phyloP scores from a whole-genome alignment of 352 stramenopile species.

The Pythium guiyangense region DNA sequence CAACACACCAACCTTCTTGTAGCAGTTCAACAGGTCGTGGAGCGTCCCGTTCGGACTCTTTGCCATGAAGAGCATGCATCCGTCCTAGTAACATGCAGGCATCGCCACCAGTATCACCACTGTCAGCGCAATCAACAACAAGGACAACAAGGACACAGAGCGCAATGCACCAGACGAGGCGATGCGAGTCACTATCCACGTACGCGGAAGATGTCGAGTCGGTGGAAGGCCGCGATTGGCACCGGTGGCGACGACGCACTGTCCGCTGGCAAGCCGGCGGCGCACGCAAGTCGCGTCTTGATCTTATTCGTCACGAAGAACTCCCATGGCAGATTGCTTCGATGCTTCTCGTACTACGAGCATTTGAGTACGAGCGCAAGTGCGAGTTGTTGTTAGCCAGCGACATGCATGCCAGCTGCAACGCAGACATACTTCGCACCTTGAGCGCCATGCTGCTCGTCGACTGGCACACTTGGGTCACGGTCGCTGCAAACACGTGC shows the following conservation, averaged over 20 bases:
- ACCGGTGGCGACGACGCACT: slow-evolving; percentile 8
- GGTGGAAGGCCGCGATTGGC: slow-evolving; percentile 35
- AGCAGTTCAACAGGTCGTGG: slow-evolving; percentile 73
- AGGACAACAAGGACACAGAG: not conserved
- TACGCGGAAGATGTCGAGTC: slow-evolving; percentile 63
- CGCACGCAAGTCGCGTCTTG: slow-evolving; percentile 24
- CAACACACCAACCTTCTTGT: slow-evolving; percentile 51
- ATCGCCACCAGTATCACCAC: not conserved
- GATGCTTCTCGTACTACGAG: slow-evolving; percentile 61
- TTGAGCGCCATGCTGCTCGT: slow-evolving; percentile 54
- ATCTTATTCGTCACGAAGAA: slow-evolving; percentile 67
- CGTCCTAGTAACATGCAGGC: slow-evolving; percentile 40
- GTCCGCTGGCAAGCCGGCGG: slow-evolving; percentile 15
- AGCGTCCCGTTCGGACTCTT: slow-evolving; percentile 65
- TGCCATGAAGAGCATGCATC: slow-evolving; percentile 68
- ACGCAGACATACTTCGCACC: slow-evolving; percentile 20
- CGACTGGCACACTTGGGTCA: slow-evolving; percentile 19
- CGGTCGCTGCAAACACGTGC: slow-evolving; percentile 58
- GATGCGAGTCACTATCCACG: slow-evolving; percentile 1
- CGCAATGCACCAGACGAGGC: not conserved
- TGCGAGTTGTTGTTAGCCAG: not conserved
- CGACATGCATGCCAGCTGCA: not conserved
- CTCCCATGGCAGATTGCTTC: slow-evolving; percentile 75
- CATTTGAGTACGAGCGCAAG: not conserved
- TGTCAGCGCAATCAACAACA: not conserved